phyloP scores from a whole-genome alignment of 371 early-diverging fungal species.

The Neoconidiobolus thromboides region DNA sequence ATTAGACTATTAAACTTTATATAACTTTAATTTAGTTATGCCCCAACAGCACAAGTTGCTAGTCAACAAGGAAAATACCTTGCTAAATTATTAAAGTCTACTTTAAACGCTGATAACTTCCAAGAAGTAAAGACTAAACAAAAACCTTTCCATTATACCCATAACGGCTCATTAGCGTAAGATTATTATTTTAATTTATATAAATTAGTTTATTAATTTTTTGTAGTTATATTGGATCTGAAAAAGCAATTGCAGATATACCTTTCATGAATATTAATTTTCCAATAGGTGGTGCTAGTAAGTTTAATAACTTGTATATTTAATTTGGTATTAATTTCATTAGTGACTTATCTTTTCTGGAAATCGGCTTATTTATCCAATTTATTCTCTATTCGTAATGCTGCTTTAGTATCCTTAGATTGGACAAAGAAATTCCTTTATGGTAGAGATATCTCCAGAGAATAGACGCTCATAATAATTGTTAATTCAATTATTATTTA shows the following conservation, averaged over 20 bases:
- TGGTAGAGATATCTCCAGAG: constrained; percentile 56
- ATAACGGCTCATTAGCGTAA: constrained; percentile 70
- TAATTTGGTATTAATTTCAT: not conserved
- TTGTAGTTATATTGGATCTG: constrained; percentile 59
- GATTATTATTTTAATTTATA: constrained; percentile 1
- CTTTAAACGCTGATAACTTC: constrained; percentile 25
- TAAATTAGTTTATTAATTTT: not conserved
- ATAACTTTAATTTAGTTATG: constrained; percentile 17
- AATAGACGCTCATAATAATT: not conserved
- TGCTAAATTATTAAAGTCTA: constrained; percentile 38
- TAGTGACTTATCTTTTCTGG: constrained; percentile 59
- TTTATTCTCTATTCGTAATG: constrained; percentile 66
- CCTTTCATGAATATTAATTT: constrained; percentile 52
- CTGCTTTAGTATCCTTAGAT: constrained; percentile 59
- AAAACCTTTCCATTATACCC: constrained; percentile 57
- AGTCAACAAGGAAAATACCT: constrained; percentile 75
- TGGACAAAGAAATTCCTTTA: constrained; percentile 72
- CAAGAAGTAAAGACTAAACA: constrained; percentile 19
- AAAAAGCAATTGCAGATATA: constrained; percentile 77
- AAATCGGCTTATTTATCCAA: constrained; percentile 44
- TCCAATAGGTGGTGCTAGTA: constrained; percentile 42
- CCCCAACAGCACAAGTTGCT: constrained; percentile 91
- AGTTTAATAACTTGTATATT: constrained; percentile 1
- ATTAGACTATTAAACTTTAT: not conserved
- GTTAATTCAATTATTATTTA: too few relatives aligned